Conservation (phyloP, 2,329 filamentous ascomycete genomes). For the Triangularia verruculosa region DNA sequence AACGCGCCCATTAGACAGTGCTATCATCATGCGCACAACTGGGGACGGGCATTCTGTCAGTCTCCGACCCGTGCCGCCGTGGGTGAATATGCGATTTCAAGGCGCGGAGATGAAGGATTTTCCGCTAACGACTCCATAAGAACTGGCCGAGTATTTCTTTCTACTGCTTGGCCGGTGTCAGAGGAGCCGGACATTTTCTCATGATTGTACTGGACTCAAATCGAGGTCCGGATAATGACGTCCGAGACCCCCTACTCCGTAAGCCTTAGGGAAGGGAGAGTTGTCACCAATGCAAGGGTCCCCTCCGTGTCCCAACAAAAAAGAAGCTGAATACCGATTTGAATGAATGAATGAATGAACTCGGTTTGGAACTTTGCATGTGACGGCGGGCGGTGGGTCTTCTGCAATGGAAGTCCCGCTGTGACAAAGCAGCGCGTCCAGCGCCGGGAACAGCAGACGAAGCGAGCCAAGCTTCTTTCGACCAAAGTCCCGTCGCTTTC, state of each 20-base stretch:
- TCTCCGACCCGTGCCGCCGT: constrained; percentile 51
- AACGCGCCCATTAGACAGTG: constrained; percentile 86
- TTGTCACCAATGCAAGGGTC: not conserved
- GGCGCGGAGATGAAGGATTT: constrained; percentile 50
- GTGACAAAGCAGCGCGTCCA: not conserved
- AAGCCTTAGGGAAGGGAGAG: too few species aligned
- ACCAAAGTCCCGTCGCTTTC: not conserved
- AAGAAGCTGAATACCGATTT: not conserved
- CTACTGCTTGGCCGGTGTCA: constrained; percentile 79
- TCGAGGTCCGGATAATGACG: not conserved
- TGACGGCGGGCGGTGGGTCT: not conserved
- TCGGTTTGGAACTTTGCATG: not conserved
- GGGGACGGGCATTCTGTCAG: constrained; percentile 66
- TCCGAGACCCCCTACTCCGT: not conserved
- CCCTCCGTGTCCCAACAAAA: not conserved
- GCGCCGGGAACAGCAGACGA: too few species aligned
- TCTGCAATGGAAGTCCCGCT: not conserved
- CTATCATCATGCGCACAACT: constrained; percentile 64
- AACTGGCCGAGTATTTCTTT: constrained; percentile 53
- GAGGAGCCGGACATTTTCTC: constrained; percentile 72
- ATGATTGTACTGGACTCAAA: not conserved
- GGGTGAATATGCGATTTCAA: constrained; percentile 63
- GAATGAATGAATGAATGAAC: not conserved
- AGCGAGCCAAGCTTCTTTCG: not conserved
- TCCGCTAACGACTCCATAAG: constrained; percentile 50